A percentile compares a stretch with the other conserved stretches of the same genome.
Conservation (phyloP, 75 land plant genomes). For the Selaginella moellendorffii region DNA sequence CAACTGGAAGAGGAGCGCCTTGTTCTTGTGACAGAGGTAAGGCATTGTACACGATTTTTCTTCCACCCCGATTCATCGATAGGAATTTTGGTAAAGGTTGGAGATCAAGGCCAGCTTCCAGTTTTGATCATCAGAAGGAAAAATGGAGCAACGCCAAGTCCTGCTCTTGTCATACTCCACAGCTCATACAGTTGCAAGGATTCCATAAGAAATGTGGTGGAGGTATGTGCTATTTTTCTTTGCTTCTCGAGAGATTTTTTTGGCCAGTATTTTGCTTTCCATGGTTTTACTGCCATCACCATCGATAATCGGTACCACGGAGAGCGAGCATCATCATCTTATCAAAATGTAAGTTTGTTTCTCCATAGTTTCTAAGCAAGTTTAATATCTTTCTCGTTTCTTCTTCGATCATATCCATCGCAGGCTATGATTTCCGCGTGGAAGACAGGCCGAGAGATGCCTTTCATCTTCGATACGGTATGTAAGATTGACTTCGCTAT, state of each 20-base stretch:
- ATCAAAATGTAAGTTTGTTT: conserved; percentile 32
- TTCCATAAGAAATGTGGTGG: conserved; percentile 61
- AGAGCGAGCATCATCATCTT: conserved; percentile 58
- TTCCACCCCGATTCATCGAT: not conserved
- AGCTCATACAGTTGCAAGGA: conserved; percentile 70
- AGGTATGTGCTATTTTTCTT: conserved; percentile 30
- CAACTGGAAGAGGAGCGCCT: not conserved
- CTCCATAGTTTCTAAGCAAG: not conserved
- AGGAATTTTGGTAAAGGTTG: conserved; percentile 22
- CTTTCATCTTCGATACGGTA: conserved; percentile 94
- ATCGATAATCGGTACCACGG: conserved; percentile 92
- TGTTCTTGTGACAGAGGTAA: not conserved
- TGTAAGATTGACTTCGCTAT: not conserved
- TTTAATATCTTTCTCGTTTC: not conserved
- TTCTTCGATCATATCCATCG: not conserved
- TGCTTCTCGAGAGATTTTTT: conserved; percentile 11
- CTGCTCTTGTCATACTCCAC: conserved; percentile 71
- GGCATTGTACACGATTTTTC: not conserved
- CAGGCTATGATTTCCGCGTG: conserved; percentile 89
- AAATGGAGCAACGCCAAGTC: conserved; percentile 25
- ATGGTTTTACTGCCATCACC: conserved; percentile 57
- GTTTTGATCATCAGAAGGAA: conserved; percentile 48
- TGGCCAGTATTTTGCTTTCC: conserved; percentile 84
- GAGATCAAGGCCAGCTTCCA: conserved; percentile 77
- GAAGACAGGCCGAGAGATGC: conserved; percentile 86